Conservation (phyloP, 108 stramenopile species). For the Cyclostephanos invisitatus region DNA sequence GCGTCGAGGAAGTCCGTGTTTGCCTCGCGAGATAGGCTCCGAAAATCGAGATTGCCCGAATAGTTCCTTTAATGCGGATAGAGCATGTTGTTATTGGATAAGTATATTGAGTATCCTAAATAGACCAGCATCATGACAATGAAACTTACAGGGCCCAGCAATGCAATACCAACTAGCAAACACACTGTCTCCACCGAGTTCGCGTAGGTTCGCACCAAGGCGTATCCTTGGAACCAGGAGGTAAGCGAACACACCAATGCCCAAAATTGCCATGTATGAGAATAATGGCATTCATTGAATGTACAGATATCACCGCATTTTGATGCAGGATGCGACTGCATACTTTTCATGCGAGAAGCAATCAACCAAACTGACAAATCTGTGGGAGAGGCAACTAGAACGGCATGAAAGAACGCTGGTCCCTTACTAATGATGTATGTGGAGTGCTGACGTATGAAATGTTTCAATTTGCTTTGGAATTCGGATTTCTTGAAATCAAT, state of each 20-base stretch:
- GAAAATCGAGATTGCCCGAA: conserved; percentile 33
- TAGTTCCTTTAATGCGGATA: conserved; percentile 41
- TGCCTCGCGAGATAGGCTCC: conserved; percentile 7
- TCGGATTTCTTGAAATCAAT: background rate
- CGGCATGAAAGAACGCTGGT: conserved; percentile 71
- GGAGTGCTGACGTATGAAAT: conserved; percentile 40
- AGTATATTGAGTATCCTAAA: background rate
- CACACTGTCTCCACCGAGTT: conserved; percentile 75
- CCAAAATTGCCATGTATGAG: conserved; percentile 40
- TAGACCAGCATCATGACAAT: background rate
- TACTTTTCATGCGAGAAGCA: conserved; percentile 33
- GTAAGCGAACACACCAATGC: conserved; percentile 36
- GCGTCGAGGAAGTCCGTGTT: conserved; percentile 10
- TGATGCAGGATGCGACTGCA: background rate
- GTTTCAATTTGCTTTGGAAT: background rate
- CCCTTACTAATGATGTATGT: conserved; percentile 70
- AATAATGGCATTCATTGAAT: background rate
- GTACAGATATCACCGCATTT: background rate
- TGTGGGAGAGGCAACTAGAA: conserved; percentile 71
- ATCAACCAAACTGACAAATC: conserved; percentile 72
- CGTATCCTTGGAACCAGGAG: conserved; percentile 86
- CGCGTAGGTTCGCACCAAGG: conserved; percentile 78
- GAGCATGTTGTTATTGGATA: background rate
- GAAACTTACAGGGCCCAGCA: conserved; percentile 54
- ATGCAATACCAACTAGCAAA: conserved; percentile 52